Evolutionary conservation across 169 alveolate genomes (phyloP), one percentile per base, ranked within the genome.

Genomic region (Eimeria maxima): DNA sequence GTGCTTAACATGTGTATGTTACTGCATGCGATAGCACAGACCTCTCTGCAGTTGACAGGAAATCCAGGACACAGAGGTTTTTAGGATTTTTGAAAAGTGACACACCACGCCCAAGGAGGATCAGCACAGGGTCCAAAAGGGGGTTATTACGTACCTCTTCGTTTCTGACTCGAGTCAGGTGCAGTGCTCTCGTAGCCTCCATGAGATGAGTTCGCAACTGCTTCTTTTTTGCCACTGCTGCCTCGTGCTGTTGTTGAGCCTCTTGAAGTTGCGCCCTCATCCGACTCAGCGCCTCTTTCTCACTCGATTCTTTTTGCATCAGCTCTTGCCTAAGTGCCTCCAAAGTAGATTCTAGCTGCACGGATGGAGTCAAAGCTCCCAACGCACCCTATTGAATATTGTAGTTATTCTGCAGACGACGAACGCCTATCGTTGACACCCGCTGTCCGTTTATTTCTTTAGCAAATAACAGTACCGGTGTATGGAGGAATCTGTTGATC

Each of bases 301-400:
- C 93, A 22, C 20, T 84, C 11, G 93, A 84, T 4, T 84, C 80
- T 84, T 60, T 84, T 3, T 60, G 93, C 53, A 55, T 53, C 18
- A 57, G 93, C 53, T 84, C 93, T 57, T 84, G 74, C 76, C 78
- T 29, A n/a, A 84, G 74, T 27, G 93, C 55, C 74, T 60, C 93
- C 80, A 84, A 84, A 24, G 78, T 57, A 57, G 93, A 55, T 69
- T 84, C 93, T 84, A 84, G 93, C 93, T 84, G 93, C 93, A 33
- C 33, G 60, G 20, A 74, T 22, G 38, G 38, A 16, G 86, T 14
- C 33, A 38, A 74, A 44, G 38, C 42, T 14, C 63, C 86, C 86
- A 4, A 3, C 14, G 8, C 5, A 18, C 63, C 14, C 63, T 20
- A 29, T 29, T 47, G 1, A 69, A 29, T 69, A 29, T 69, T 69